phyloP scores from a whole-genome alignment of 2,329 filamentous ascomycete genomes.

The Fusarium lateritium region DNA sequence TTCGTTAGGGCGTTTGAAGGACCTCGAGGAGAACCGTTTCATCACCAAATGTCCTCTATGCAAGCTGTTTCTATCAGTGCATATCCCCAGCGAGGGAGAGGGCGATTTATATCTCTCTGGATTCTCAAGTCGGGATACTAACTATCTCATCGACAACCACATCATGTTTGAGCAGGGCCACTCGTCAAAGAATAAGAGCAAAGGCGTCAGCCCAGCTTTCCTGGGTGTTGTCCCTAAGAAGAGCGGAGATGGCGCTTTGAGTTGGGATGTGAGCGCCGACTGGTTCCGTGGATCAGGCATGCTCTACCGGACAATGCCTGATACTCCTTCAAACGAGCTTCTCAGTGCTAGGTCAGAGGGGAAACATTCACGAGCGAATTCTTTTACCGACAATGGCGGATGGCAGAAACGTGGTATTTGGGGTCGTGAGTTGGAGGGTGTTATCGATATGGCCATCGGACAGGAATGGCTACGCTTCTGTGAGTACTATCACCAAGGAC shows the following conservation, averaged over 20 bases:
- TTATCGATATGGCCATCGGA: constrained; percentile 51
- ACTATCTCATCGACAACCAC: constrained; percentile 53
- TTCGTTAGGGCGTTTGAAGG: constrained; percentile 48
- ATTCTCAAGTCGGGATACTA: constrained; percentile 55
- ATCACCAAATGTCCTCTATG: constrained; percentile 54
- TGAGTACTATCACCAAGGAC: constrained; percentile 52
- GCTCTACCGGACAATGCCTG: constrained; percentile 53
- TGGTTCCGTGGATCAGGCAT: constrained; percentile 55
- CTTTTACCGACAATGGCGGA: constrained; percentile 38
- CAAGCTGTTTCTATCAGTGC: constrained; percentile 54
- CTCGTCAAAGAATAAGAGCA: constrained; percentile 48
- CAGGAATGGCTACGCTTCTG: constrained; percentile 55
- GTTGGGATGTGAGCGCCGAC: constrained; percentile 51
- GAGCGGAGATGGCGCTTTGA: constrained; percentile 48
- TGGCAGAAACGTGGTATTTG: constrained; percentile 54
- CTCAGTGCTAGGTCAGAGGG: constrained; percentile 43
- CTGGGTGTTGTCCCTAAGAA: constrained; percentile 54
- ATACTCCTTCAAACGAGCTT: constrained; percentile 44
- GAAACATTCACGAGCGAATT: constrained; percentile 39
- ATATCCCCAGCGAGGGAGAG: constrained; percentile 51
- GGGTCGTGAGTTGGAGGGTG: constrained; percentile 52
- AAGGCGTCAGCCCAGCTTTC: constrained; percentile 51
- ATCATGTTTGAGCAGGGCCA: constrained; percentile 53
- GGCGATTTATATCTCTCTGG: constrained; percentile 53
- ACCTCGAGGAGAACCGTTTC: constrained; percentile 53